These are phyloP conservation scores for Botrytis squamosa DNA, from an alignment of 2,329 filamentous ascomycete species.

Conservation along the genomic window DNA sequence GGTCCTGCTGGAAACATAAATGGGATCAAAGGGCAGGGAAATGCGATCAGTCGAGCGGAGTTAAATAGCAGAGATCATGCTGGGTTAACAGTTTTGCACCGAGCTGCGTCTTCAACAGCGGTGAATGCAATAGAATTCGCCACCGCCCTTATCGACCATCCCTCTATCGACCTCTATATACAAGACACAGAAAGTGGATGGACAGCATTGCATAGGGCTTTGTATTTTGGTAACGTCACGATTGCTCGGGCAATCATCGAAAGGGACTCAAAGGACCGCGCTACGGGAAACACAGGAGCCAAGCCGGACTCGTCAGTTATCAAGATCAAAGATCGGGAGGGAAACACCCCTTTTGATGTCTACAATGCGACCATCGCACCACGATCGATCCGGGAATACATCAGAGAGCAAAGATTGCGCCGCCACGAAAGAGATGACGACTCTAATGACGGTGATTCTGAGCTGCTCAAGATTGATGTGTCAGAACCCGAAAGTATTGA, in stretches of 20 bases:
- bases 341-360: slow-evolving; percentile 90
- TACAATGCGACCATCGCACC: slow-evolving; percentile 85
- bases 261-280: slow-evolving; percentile 58
- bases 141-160: slow-evolving; percentile 75
- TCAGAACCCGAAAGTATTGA: slow-evolving; percentile 40
- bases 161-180: slow-evolving; percentile 77
- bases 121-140: slow-evolving; percentile 72
- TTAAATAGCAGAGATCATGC: slow-evolving; percentile 81
- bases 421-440: slow-evolving; percentile 25
- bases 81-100: slow-evolving; percentile 80
- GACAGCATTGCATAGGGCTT: slow-evolving; percentile 88
- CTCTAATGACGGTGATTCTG: slow-evolving; percentile 45
- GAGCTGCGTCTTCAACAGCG: slow-evolving; percentile 74
- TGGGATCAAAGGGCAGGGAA: slow-evolving; percentile 47
- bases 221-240: slow-evolving; percentile 86
- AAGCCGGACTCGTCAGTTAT: slow-evolving; percentile 70
- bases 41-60: slow-evolving; percentile 56
- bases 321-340: slow-evolving; percentile 94
- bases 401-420: slow-evolving; percentile 14
- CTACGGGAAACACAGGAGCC: slow-evolving; percentile 51
- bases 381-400: slow-evolving; percentile 56
- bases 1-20: slow-evolving; percentile 47
- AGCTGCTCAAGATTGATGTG: background rate
- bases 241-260: slow-evolving; percentile 80
- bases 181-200: slow-evolving; percentile 93